Conservation (phyloP, 1,284 basidiomycete species). For the Cerrena zonata region DNA sequence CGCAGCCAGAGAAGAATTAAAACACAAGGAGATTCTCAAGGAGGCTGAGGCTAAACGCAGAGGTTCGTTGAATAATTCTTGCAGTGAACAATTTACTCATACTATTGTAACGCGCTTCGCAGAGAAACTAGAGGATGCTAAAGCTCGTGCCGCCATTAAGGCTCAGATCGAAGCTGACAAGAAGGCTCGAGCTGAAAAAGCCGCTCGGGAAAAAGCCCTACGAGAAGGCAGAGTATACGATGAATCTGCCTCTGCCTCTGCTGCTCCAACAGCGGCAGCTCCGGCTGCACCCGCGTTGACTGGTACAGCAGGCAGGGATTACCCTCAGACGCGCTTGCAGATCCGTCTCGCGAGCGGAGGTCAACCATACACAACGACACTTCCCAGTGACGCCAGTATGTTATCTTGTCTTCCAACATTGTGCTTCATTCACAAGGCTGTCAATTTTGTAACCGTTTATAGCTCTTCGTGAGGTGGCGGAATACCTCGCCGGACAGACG, state of each 20-base stretch:
- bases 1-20: slow-evolving; percentile 71
- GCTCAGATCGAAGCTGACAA: slow-evolving; percentile 94
- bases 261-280: slow-evolving; percentile 34
- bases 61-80: slow-evolving; percentile 40
- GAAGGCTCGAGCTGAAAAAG: slow-evolving; percentile 78
- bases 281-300: slow-evolving; percentile 32
- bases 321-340: slow-evolving; percentile 79
- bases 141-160: slow-evolving; percentile 78
- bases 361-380: slow-evolving; percentile 72
- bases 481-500: slow-evolving; percentile 74
- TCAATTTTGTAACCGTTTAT: slow-evolving; percentile 3
- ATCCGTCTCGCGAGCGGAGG: slow-evolving; percentile 79
- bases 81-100: neutral
- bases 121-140: slow-evolving; percentile 85
- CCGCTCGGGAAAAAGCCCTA: slow-evolving; percentile 81
- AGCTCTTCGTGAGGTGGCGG: slow-evolving; percentile 82
- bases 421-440: slow-evolving; percentile 6
- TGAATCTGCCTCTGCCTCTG: slow-evolving; percentile 21
- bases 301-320: slow-evolving; percentile 62
- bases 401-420: slow-evolving; percentile 16
- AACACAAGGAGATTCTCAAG: slow-evolving; percentile 73
- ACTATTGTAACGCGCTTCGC: slow-evolving; percentile 1
- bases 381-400: slow-evolving; percentile 75
- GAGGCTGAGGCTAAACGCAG: slow-evolving; percentile 74
- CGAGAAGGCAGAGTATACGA: slow-evolving; percentile 62